phyloP scores from a whole-genome alignment of 1,284 basidiomycete genomes.

The Quambalaria eucalypti region DNA sequence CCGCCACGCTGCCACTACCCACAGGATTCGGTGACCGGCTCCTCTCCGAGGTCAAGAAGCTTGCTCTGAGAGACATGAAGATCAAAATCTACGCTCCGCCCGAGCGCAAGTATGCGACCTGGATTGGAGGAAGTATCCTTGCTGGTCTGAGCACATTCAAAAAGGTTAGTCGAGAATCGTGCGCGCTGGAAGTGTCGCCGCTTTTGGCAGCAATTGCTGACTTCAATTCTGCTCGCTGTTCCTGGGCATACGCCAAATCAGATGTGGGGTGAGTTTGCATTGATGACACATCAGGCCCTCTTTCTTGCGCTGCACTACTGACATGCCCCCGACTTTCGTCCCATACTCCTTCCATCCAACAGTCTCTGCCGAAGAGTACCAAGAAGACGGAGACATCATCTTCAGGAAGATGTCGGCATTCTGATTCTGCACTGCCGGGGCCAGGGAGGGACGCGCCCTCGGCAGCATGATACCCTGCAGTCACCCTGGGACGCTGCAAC shows the following conservation, averaged over 20 bases:
- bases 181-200: not conserved
- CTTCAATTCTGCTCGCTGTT: not conserved
- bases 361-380: conserved; percentile 96
- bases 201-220: conserved; percentile 1
- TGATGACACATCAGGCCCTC: too few relatives aligned
- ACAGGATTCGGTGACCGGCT: conserved; percentile 77
- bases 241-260: not conserved
- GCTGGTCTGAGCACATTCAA: conserved; percentile 95
- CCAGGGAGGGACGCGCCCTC: too few relatives aligned
- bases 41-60: conserved; percentile 87
- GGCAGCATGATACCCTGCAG: too few relatives aligned
- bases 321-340: not conserved
- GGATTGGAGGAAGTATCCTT: conserved; percentile 79
- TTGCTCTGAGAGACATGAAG: conserved; percentile 93
- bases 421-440: too few relatives aligned
- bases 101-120: conserved; percentile 98
- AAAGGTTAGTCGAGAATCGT: conserved; percentile 58
- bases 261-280: conserved; percentile 24
- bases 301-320: not conserved
- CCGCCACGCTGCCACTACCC: not conserved
- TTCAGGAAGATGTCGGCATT: conserved; percentile 61
- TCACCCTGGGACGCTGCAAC: too few relatives aligned
- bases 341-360: not conserved
- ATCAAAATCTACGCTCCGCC: conserved; percentile 99
- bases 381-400: conserved; percentile 96